A percentile compares a stretch with the other conserved stretches of the same genome.
Evolutionary conservation across 352 stramenopile genomes (phyloP).

Genomic region (Pythium graminicola): DNA sequence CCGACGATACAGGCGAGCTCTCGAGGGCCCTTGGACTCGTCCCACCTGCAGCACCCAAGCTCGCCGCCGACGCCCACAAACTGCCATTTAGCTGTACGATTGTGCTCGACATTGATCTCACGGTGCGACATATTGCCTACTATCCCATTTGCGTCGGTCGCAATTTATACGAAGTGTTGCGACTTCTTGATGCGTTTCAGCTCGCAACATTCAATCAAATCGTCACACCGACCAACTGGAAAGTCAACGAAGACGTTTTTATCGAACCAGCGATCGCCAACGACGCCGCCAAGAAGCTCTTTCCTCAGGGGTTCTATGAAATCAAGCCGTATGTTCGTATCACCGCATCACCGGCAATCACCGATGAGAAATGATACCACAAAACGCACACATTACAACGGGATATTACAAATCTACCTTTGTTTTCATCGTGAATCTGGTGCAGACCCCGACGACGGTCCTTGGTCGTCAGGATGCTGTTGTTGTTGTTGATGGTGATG

Average conservation of each 20-base stretch:
- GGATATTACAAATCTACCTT: conserved; percentile 5
- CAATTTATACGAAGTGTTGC: conserved; percentile 79
- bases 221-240: conserved; percentile 80
- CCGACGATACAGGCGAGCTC: conserved; percentile 58
- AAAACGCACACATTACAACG: conserved; percentile 4
- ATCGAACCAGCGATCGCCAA: conserved; percentile 57
- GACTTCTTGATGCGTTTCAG: conserved; percentile 62
- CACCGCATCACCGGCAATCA: conserved; percentile 60
- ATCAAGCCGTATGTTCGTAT: conserved; percentile 77
- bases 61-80: conserved; percentile 42
- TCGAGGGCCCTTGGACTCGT: conserved; percentile 55
- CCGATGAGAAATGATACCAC: conserved; percentile 34
- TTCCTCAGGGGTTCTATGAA: conserved; percentile 74
- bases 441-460: neutral
- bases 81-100: conserved; percentile 63
- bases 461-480: conserved; percentile 5
- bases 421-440: neutral
- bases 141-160: conserved; percentile 63
- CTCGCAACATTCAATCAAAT: conserved; percentile 69
- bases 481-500: conserved; percentile 20
- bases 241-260: conserved; percentile 82
- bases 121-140: conserved; percentile 51
- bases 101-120: conserved; percentile 71
- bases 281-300: conserved; percentile 70
- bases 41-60: conserved; percentile 30